Percentiles rank a stretch among this genome's conserved stretches.
phyloP scores from a whole-genome alignment of 2,329 filamentous ascomycete genomes.

The Diplodia mutila region DNA sequence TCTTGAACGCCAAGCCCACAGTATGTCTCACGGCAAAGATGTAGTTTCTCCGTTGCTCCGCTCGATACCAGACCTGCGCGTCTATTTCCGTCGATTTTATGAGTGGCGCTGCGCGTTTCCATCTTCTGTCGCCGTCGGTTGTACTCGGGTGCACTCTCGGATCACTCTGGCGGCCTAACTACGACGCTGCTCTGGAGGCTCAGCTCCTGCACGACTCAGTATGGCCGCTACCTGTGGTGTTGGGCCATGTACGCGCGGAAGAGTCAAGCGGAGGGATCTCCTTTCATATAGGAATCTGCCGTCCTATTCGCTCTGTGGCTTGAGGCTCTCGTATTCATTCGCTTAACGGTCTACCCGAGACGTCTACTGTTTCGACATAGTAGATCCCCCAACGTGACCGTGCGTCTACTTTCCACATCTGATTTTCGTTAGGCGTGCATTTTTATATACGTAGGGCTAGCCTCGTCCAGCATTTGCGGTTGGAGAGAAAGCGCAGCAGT shows the following conservation, averaged over 20 bases:
- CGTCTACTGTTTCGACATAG: constrained; percentile 12
- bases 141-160: not conserved
- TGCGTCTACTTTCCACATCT: not conserved
- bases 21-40: not conserved
- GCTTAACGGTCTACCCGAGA: constrained; percentile 7
- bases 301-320: constrained; percentile 2
- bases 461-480: not conserved
- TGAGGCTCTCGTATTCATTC: constrained; percentile 13
- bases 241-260: constrained; percentile 5
- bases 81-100: not conserved
- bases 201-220: constrained; percentile 11
- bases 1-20: not conserved
- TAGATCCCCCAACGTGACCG: constrained; percentile 4
- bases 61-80: not conserved
- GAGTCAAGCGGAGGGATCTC: not conserved
- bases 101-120: not conserved
- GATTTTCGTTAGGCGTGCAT: constrained; percentile 2
- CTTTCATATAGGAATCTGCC: constrained; percentile 7
- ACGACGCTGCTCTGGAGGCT: not conserved
- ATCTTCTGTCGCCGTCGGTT: not conserved
- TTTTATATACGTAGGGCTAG: constrained; percentile 22
- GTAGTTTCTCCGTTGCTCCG: not conserved
- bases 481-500: not conserved
- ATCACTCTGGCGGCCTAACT: constrained; percentile 7
- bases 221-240: not conserved